Evolutionary conservation across 1,284 basidiomycete species (phyloP), one percentile per base, ranked within the genome.

Genomic region (Sporisorium reilianum): DNA sequence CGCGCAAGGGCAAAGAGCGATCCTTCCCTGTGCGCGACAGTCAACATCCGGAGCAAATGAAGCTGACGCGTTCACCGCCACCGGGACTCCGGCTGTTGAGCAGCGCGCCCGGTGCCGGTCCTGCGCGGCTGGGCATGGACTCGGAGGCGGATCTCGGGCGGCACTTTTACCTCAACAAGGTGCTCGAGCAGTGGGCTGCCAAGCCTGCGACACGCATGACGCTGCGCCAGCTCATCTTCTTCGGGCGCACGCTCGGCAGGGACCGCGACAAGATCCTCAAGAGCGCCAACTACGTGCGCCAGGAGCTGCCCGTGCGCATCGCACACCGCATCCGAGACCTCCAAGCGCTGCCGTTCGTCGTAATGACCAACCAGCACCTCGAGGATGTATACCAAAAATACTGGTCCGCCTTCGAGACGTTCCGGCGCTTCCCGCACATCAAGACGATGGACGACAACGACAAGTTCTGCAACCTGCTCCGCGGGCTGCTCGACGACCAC

Each of bases 281-380:
- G 59, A 92, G 91, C 69, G 93, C 92, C 70, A 94, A 95, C 85
- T 94, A 94, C 85, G 92, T 96, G 34, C 90, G 93, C 50, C 91
- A 91, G 14, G 94, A 96, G 82, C 86, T 96, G 9, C 93, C 94
- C 14, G 90, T 94, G 16, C 89, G 94, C 49, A 92, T 96, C 82
- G 92, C 93, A 4, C 94, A 95, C 84, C 89, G 94, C 45, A 87
- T 96, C 66, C 89, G 93, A 63, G 94, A 96, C 80, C 87, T 96
- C 76, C 94, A 96, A 86, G 87, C 90, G 2, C 86, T 96, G 41
- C 94, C 94, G 0, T 95, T 92, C 81, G 90, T 93, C 26, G 93
- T 94, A 10, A 93, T 95, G 56, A 93, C 92, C 5, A 92, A 95
- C 74, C 92, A 93, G 80, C 90, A 91, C 1, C 89, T 96, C 7